Conservation (phyloP, 257 asterid species). For the Osmanthus fragrans region DNA sequence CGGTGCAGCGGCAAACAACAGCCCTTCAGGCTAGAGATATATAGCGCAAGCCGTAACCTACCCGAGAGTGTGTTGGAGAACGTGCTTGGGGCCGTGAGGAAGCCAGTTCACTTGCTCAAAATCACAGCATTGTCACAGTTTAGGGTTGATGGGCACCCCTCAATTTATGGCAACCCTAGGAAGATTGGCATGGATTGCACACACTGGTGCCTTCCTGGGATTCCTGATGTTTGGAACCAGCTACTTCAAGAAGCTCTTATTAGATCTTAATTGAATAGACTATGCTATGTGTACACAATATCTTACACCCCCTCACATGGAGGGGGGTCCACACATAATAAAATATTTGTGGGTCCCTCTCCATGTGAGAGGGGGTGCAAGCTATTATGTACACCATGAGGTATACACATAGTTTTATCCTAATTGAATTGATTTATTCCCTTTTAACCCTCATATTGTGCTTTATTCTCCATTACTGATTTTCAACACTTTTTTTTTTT, state of each 20-base stretch:
- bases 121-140: conserved; percentile 33
- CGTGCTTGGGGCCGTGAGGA: conserved; percentile 21
- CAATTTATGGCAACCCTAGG: conserved; percentile 33
- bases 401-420: too few relatives aligned
- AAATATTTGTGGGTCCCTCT: too few relatives aligned
- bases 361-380: too few relatives aligned
- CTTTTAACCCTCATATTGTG: background rate
- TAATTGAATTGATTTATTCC: background rate
- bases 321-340: too few relatives aligned
- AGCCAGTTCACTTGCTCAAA: conserved; percentile 31
- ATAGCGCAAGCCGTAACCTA: background rate
- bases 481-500: background rate
- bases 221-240: conserved; percentile 54
- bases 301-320: too few relatives aligned
- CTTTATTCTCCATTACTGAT: background rate
- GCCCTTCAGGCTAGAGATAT: conserved; percentile 5
- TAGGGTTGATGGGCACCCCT: conserved; percentile 54
- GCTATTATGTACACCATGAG: too few relatives aligned
- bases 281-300: too few relatives aligned
- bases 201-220: conserved; percentile 56
- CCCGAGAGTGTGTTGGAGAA: conserved; percentile 32
- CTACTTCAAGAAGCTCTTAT: conserved; percentile 30
- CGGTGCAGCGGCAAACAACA: conserved; percentile 19
- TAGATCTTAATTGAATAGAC: background rate
- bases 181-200: conserved; percentile 39